Base-by-base conservation (phyloP, 2,329 filamentous ascomycete genomes). In the Lachnellula occidentalis region DNA sequence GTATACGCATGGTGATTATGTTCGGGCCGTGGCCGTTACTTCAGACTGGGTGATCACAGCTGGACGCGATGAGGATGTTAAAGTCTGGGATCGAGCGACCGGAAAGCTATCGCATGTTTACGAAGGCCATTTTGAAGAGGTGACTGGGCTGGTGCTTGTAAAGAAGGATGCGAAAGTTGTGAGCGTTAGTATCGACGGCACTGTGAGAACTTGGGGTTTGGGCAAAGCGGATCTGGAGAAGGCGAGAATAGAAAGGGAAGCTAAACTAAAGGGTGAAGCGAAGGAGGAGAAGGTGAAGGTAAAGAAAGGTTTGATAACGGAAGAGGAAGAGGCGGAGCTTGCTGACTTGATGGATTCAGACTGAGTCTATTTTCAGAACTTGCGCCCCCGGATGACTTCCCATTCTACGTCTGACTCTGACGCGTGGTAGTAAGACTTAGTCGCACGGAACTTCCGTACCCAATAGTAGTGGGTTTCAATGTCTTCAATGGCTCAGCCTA, bases 311-410 rank as follows among this genome's bases (percentile, higher is more conserved):
- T 57, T 85, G 66, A 74, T 96, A 71, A 96, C 91, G 5, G 87
- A 83, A 12, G 92, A 97, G 64, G 94, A 99, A 70, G 92, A 97
- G 71, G 86, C 88, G 4, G 94, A 97, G 71, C 76, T 99, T 60
- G 92, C 90, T 14, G 94, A 92, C 60, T 73, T 99, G 69, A 89
- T 99, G 89, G 90, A 86, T 54, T 66, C 66, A 5, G 86, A 90
- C 58, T 78, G 81, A 62, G 85, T 89, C 22, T 19, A 41, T 48
- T 47, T 43, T 17, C n/a, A 14, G 19, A 12, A 34, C 14, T 42
- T 17, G 45, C 4, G 19, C 49, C 24, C 34, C 46, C 5, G 27
- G 24, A 15, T 37, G 34, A 46, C 46, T 50, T 19, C 19, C n/a
- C n/a, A 36, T 11, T n/a, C 31, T 7, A 12, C n/a, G 45, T 31